These are phyloP conservation scores for Penicillium diatomitis DNA, from an alignment of 495 filamentous ascomycete genomes.

Conservation along the genomic window DNA sequence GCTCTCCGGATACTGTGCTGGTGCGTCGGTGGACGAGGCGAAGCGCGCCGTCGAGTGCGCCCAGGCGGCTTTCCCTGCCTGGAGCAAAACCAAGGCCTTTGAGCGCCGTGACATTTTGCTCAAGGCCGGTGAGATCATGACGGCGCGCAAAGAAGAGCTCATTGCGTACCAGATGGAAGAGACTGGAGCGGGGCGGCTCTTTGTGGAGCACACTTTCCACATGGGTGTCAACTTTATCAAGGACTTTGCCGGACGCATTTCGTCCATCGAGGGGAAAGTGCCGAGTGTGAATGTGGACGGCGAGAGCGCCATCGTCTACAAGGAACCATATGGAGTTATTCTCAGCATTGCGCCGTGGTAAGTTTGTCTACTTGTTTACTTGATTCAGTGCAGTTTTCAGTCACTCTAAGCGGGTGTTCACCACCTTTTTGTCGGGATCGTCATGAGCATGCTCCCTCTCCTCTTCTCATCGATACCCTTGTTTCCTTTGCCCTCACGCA, in stretches of 20 bases:
- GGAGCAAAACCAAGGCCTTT: slow-evolving; percentile 54
- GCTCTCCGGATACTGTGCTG: slow-evolving; percentile 49
- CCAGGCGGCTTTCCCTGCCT: slow-evolving; percentile 58
- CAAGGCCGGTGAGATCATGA: slow-evolving; percentile 60
- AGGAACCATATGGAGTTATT: slow-evolving; percentile 75
- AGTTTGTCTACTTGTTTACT: background rate
- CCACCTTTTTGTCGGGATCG: too few species aligned
- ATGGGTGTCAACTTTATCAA: slow-evolving; percentile 49
- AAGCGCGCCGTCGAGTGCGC: slow-evolving; percentile 50
- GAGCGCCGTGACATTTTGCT: slow-evolving; percentile 62
- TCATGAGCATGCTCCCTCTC: too few species aligned
- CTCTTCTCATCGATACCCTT: too few species aligned
- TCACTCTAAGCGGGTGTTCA: too few species aligned
- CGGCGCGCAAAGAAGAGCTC: slow-evolving; percentile 53
- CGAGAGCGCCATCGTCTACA: slow-evolving; percentile 58
- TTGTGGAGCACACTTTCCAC: slow-evolving; percentile 55
- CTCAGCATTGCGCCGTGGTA: slow-evolving; percentile 82
- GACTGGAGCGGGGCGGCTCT: slow-evolving; percentile 49
- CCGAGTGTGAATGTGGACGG: slow-evolving; percentile 47
- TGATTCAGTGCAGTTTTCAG: too few species aligned
- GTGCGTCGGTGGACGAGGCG: slow-evolving; percentile 59
- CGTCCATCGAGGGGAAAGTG: slow-evolving; percentile 49
- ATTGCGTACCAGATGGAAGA: slow-evolving; percentile 55
- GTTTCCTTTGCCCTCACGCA: too few species aligned
- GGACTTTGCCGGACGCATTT: slow-evolving; percentile 63